Evolutionary conservation across 1,139 yeast species (phyloP), one percentile per base, ranked within the genome.

Genomic region (Taphrina wiesneri): DNA sequence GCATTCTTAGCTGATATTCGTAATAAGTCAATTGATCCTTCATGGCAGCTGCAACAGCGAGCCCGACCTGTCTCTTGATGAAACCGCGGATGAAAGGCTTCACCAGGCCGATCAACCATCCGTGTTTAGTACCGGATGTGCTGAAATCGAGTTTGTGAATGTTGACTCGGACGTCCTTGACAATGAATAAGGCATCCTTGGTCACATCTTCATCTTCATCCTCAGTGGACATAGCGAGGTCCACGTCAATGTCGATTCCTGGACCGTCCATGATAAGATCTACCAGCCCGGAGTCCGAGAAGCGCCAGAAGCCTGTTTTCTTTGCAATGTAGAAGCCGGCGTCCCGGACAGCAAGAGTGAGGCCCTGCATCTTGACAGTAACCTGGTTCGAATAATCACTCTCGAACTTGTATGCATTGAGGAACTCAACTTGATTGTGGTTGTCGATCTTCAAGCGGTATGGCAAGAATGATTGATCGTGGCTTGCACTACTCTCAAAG

Each of bases 241-340:
- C 59, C 17, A 63, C 36, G 47, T 63, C 66, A 30, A 56, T 39
- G n/a, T 56, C 62, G n/a, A 56, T 51, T 13, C 66, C 66, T 13
- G 45, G 56, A 25, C 66, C 67, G 34, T 64, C 67, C 63, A 64
- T 57, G 39, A 64, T 36, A 23, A 64, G 46, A 26, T 64, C 67
- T 17, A 59, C 49, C 45, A 57, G 43, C 13, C 67, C 67, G n/a
- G 60, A 46, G 30, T 64, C 67, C 13, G 64, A 30, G 54, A 64
- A 51, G 15, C 65, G 59, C 54, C 53, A 52, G 45, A 57, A 59
- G 5, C 67, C 67, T 39, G 67, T 57, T 45, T 64, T 64, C 60
- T 64, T 64, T 25, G 51, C 49, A n/a, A 53, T 56, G 46, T 39
- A 64, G 41, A 64, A 64, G 17, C 63, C 63, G 13, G 60, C 67